A percentile compares a stretch with the other conserved stretches of the same genome.
Evolutionary conservation across 192 early-diverging fungal species (phyloP).

Genomic region (Geranomyces michiganensis): DNA sequence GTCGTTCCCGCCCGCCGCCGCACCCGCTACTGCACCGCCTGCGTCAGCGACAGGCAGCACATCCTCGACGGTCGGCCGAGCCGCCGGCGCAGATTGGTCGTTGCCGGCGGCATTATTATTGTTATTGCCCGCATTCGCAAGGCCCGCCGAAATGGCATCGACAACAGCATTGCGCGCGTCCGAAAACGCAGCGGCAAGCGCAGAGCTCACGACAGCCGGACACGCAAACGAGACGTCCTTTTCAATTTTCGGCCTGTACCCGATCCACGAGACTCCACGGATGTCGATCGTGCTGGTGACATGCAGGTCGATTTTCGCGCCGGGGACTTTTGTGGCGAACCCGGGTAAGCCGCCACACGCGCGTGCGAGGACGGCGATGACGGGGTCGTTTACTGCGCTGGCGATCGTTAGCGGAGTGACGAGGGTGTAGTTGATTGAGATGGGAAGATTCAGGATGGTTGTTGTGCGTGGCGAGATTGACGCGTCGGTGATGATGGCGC

Average conservation of each 20-base stretch:
- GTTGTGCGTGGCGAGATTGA: background rate
- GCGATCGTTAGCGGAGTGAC: background rate
- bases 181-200: constrained; percentile 3
- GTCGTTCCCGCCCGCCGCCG: too few relatives aligned
- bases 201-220: constrained; percentile 3
- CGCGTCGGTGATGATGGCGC: constrained; percentile 18
- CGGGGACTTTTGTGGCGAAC: background rate
- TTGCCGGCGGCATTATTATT: too few relatives aligned
- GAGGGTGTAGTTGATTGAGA: constrained; percentile 21
- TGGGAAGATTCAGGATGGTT: constrained; percentile 12
- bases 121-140: too few relatives aligned
- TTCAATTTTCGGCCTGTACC: constrained; percentile 18
- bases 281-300: constrained; percentile 24
- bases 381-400: constrained; percentile 11
- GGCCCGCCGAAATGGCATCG: too few relatives aligned
- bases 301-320: constrained; percentile 7
- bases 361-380: constrained; percentile 6
- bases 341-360: constrained; percentile 27
- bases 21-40: too few relatives aligned
- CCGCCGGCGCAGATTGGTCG: too few relatives aligned
- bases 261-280: constrained; percentile 24
- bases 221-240: constrained; percentile 29
- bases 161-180: background rate
- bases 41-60: too few relatives aligned
- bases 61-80: too few relatives aligned